A percentile compares a stretch with the other conserved stretches of the same genome.
These are phyloP conservation scores for Rehmannia glutinosa DNA, from an alignment of 257 asterid species.

Conservation along the genomic window DNA sequence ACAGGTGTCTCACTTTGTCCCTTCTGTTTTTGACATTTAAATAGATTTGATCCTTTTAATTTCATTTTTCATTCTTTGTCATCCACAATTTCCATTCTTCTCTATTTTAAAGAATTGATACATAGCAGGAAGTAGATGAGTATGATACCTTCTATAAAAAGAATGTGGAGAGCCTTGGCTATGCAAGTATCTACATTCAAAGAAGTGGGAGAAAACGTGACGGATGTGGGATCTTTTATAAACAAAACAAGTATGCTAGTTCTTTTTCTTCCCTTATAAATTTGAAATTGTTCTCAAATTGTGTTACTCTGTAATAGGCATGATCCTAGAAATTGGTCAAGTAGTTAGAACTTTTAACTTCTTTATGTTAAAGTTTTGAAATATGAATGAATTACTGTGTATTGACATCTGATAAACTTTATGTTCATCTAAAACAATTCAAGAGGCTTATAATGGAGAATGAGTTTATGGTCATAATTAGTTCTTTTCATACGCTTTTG, in stretches of 20 bases:
- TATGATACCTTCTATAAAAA: slow-evolving; percentile 75
- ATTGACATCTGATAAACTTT: neutral
- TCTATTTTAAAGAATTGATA: slow-evolving; percentile 7
- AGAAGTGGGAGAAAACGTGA: slow-evolving; percentile 89
- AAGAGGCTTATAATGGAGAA: too few species aligned
- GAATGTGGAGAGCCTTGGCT: slow-evolving; percentile 76
- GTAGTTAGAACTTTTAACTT: neutral
- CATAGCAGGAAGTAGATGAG: slow-evolving; percentile 81
- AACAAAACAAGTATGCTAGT: slow-evolving; percentile 45
- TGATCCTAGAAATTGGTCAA: neutral
- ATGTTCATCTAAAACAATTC: too few species aligned
- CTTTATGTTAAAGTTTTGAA: slow-evolving; percentile 1
- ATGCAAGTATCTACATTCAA: slow-evolving; percentile 72
- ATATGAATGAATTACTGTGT: neutral
- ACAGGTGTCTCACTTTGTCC: slow-evolving; percentile 47
- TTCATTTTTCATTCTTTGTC: neutral
- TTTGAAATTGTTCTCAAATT: neutral
- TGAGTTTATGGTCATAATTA: too few species aligned
- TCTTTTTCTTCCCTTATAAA: slow-evolving; percentile 7
- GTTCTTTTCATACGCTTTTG: too few species aligned
- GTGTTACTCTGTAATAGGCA: neutral
- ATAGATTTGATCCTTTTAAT: neutral
- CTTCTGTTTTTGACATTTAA: neutral
- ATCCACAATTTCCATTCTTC: neutral
- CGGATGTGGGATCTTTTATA: slow-evolving; percentile 91